Percentiles rank a stretch among this genome's conserved stretches.
phyloP scores from a whole-genome alignment of 345 rosid genomes.

The Aegle marmelos region DNA sequence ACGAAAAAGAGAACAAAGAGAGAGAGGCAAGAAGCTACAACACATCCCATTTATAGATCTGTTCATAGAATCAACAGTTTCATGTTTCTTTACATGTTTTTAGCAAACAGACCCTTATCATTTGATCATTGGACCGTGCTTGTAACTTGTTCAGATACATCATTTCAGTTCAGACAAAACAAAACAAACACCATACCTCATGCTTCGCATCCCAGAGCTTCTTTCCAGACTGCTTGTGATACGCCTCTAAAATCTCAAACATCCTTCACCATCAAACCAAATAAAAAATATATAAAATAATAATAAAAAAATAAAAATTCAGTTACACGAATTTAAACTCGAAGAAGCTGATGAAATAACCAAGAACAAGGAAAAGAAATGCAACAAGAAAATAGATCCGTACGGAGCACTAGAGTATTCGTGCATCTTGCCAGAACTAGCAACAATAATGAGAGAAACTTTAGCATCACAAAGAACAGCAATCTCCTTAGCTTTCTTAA shows the following conservation, averaged over 20 bases:
- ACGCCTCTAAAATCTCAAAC: conserved; percentile 70
- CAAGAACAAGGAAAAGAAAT: not conserved
- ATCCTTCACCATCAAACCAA: conserved; percentile 34
- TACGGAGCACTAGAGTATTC: conserved; percentile 62
- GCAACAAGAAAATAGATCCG: not conserved
- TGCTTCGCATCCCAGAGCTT: conserved; percentile 95
- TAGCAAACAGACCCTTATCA: conserved; percentile 30
- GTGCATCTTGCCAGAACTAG: conserved; percentile 64
- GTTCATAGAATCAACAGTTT: conserved; percentile 41
- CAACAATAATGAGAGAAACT: conserved; percentile 67
- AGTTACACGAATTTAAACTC: not conserved
- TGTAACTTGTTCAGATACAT: not conserved
- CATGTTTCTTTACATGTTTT: conserved; percentile 42
- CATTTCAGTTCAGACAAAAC: not conserved
- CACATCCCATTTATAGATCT: conserved; percentile 55
- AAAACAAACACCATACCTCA: conserved; percentile 51
- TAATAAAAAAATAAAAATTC: too few species aligned
- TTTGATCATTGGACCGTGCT: conserved; percentile 19
- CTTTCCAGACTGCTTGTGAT: conserved; percentile 72
- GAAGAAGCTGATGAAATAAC: not conserved
- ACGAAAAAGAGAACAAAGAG: not conserved
- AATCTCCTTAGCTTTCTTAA: conserved; percentile 79
- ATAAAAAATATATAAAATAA: too few species aligned
- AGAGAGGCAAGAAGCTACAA: not conserved
- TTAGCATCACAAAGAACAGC: conserved; percentile 74